Evolutionary conservation across 2,329 filamentous ascomycete species (phyloP), one percentile per base, ranked within the genome.

Genomic region (Calonectria pauciramosa): DNA sequence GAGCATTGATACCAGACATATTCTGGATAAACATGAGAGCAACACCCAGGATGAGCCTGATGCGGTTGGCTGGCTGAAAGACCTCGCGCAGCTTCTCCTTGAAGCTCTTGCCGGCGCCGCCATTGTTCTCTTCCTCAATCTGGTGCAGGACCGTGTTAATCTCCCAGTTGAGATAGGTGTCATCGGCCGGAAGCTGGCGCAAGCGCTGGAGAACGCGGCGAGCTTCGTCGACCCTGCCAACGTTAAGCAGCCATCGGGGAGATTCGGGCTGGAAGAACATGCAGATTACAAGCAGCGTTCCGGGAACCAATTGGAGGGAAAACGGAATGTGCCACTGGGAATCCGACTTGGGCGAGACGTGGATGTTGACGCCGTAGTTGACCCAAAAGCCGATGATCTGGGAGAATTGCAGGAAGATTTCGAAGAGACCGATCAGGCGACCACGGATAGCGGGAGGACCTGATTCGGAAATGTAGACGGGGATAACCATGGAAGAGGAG

Each of bases 1-100:
- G 90, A 11, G 91, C 91, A 79, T 93, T 93, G 82, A 92, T 92
- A 1, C 91, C 91, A 2, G 86, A 88, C 71, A 75, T 70, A 41
- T 75, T 73, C 30, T 73, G 70, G 52, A 75, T 73, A 28, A 73
- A 63, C 70, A 73, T 70, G 56, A 73, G 59, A 10, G n/a, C 89
- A 88, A 78, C 92, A 91, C 82, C 92, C 90, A 84, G 86, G 91
- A 92, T n/a, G 91, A 85, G 80, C 89, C 88, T 69, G 88, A 87
- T 68, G 90, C 90, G 32, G 91, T 75, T 77, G 28, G 47, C 68
- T 13, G 76, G 74, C 11, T 69, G 65, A 9, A 67, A 54, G 9
- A 73, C 68, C 65, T 77, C 70, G 8, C 56, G 49, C 20, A 77
- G 49, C 65, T 75, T 75, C 8, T 60, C 63, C 16, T 68, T 23